Evolutionary conservation across 768 basidiomycete species (phyloP), one percentile per base, ranked within the genome.

Genomic region (Kwoniella pini): DNA sequence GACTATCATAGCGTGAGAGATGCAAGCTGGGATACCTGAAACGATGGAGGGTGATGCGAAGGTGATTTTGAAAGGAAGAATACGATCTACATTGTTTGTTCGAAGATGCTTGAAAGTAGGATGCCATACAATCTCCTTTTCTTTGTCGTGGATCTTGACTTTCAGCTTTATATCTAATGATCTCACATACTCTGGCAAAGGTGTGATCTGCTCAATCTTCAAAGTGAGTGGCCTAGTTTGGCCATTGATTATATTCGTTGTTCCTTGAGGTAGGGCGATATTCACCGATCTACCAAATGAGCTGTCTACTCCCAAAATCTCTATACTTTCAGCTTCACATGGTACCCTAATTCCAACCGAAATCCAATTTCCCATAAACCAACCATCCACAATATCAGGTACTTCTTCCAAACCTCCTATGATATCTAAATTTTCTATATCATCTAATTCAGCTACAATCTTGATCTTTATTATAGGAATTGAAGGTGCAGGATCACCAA

Each of bases 381-480:
- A 84, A 0, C 91, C 91, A 58, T 85, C 84, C 1, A 92, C 80
- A 64, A 92, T 86, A 75, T 91, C 85, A 33, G 84, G 84, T 2
- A 82, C 48, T 2, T 90, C 79, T 46, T 87, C 83, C 56, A 86
- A 84, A 15, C 83, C 79, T 3, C 80, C 63, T 44, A 84, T 81
- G 5, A 60, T 33, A 44, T 57, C 48, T 13, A 57, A 27, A 3
- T 49, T 46, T 4, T 50, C 33, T 17, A 21, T 36, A 0, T 73
- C 64, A 28, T 84, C 82, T 9, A 84, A 55, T 12, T 81, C 78
- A 24, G 87, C 80, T 0, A 76, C 74, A 46, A 91, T 66, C 3
- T 80, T 81, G 62, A 92, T 78, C 21, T 79, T 83, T 58, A 89
- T 84, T 12, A 81, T 79, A 0, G 90, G 90, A 3, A 74, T 79